Conservation (phyloP, 176 grass and related monocot genomes). For the Raddia distichophylla region DNA sequence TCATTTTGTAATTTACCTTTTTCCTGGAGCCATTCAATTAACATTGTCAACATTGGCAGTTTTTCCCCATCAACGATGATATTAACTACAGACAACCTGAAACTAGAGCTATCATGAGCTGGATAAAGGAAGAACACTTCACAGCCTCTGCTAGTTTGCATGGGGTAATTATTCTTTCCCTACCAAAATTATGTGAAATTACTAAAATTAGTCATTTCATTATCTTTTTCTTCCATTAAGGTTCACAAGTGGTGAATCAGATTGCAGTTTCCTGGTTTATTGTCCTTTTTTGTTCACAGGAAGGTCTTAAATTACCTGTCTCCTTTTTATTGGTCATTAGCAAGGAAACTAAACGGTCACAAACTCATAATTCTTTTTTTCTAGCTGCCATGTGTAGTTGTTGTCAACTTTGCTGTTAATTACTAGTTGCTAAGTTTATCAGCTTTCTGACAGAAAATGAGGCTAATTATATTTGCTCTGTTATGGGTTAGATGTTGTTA, state of each 20-base stretch:
- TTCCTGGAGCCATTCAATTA: slow-evolving; percentile 34
- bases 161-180: slow-evolving; percentile 67
- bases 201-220: neutral
- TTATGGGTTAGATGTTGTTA: slow-evolving; percentile 7
- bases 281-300: neutral
- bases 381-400: neutral
- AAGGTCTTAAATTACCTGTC: neutral
- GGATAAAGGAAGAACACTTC: slow-evolving; percentile 77
- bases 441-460: neutral
- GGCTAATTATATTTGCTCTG: neutral
- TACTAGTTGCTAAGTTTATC: slow-evolving; percentile 16
- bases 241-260: slow-evolving; percentile 12
- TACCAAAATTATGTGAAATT: neutral
- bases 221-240: slow-evolving; percentile 2
- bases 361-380: neutral
- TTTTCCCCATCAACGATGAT: slow-evolving; percentile 76
- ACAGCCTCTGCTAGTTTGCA: slow-evolving; percentile 95
- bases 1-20: slow-evolving; percentile 23
- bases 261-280: neutral
- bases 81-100: slow-evolving; percentile 78
- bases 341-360: neutral
- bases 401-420: slow-evolving; percentile 8
- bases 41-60: slow-evolving; percentile 52
- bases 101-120: slow-evolving; percentile 92
- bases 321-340: neutral